Evolutionary conservation across 2,329 filamentous ascomycete genomes (phyloP).

Genomic region (Tolypocladium ophioglossoides): DNA sequence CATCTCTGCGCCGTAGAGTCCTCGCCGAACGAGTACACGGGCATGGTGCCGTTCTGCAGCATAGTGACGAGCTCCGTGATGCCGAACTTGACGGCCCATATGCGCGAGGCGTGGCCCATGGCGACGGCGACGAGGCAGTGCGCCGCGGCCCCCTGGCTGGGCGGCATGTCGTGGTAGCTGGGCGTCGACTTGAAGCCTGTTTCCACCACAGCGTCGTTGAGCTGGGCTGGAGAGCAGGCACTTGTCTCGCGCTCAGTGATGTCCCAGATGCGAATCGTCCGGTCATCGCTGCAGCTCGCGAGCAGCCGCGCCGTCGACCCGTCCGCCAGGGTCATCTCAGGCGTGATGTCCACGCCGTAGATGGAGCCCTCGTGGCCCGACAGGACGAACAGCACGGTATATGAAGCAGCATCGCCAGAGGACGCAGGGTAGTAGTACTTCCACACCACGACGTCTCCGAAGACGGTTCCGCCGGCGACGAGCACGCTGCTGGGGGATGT

Average conservation of each 20-base stretch:
- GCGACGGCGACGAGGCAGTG: constrained; percentile 50
- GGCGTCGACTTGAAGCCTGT: constrained; percentile 48
- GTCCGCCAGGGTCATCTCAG: constrained; percentile 28
- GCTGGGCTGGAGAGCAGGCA: background rate
- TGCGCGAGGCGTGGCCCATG: constrained; percentile 82
- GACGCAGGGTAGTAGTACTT: constrained; percentile 38
- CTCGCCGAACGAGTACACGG: constrained; percentile 71
- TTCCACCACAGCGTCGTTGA: constrained; percentile 18
- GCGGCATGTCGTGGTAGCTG: constrained; percentile 11
- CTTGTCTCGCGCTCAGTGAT: constrained; percentile 43
- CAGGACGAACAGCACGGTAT: constrained; percentile 38
- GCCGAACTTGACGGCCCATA: constrained; percentile 73
- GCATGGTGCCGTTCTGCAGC: constrained; percentile 8
- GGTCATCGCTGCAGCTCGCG: constrained; percentile 88
- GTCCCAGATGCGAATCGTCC: constrained; percentile 83
- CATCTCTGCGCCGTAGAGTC: constrained; percentile 70
- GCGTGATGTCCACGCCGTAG: constrained; percentile 77
- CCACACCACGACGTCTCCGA: constrained; percentile 91
- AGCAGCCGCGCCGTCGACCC: constrained; percentile 49
- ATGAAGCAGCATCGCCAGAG: constrained; percentile 9
- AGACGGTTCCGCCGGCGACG: constrained; percentile 82
- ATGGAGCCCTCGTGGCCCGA: constrained; percentile 82
- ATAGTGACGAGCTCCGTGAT: constrained; percentile 15
- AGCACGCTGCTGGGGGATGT: constrained; percentile 48
- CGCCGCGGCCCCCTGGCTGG: constrained; percentile 9